Evolutionary conservation across 805 yeast genomes (phyloP).

Genomic region (Pachysolen tannophilus): DNA sequence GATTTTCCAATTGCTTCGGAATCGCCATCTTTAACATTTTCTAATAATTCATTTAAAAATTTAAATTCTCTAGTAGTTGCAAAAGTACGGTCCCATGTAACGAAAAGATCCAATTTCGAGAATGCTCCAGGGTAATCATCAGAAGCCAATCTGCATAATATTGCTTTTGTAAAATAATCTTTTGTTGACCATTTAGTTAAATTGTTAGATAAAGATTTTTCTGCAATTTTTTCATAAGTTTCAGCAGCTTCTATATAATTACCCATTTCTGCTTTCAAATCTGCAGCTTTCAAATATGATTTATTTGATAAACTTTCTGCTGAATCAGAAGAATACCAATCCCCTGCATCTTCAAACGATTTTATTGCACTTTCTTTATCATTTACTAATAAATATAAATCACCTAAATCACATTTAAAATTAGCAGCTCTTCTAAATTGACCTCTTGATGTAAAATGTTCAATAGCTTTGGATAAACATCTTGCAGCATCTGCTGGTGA

Average conservation of each 20-base stretch:
- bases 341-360: constrained; percentile 89
- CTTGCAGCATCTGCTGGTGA: constrained; percentile 74
- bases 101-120: constrained; percentile 55
- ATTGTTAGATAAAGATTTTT: constrained; percentile 63
- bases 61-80: constrained; percentile 68
- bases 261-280: constrained; percentile 53
- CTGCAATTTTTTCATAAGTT: constrained; percentile 70
- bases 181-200: constrained; percentile 87
- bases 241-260: constrained; percentile 70
- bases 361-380: constrained; percentile 71
- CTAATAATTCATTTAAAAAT: constrained; percentile 57
- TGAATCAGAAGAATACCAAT: constrained; percentile 90
- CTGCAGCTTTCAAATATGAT: constrained; percentile 84
- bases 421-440: constrained; percentile 96
- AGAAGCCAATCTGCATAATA: constrained; percentile 74
- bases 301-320: constrained; percentile 88
- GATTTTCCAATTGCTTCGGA: constrained; percentile 65
- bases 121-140: constrained; percentile 84
- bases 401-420: constrained; percentile 86
- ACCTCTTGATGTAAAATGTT: constrained; percentile 80
- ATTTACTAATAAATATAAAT: constrained; percentile 57
- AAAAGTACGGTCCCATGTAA: constrained; percentile 70
- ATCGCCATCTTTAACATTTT: constrained; percentile 75
- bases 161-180: constrained; percentile 81
- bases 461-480: constrained; percentile 69